Percentiles rank a stretch among this genome's conserved stretches.
These are phyloP conservation scores for Globisporangium polare DNA, from an alignment of 352 stramenopile genomes.

Conservation along the genomic window DNA sequence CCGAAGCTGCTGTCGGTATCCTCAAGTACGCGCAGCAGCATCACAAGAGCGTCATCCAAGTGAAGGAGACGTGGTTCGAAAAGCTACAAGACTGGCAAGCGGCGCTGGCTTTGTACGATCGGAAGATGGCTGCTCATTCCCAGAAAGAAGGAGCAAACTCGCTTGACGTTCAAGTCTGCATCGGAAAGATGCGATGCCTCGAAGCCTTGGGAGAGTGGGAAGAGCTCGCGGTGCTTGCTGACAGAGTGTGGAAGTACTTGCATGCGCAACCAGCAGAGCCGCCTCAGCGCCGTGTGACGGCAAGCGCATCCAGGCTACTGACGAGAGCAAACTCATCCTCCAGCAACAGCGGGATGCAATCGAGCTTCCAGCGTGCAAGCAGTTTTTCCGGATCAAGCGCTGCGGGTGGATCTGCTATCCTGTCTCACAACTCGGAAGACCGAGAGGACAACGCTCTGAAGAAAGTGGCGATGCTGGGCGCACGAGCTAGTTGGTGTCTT, in stretches of 20 bases:
- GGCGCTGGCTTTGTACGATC: slow-evolving; percentile 92
- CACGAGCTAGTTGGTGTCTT: slow-evolving; percentile 82
- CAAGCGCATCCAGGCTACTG: slow-evolving; percentile 9
- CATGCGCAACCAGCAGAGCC: slow-evolving; percentile 19
- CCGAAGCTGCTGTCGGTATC: slow-evolving; percentile 96
- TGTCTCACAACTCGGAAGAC: slow-evolving; percentile 27
- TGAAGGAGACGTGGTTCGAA: slow-evolving; percentile 96
- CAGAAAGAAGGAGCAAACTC: background rate
- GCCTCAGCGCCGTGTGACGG: slow-evolving; percentile 3
- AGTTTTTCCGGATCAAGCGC: slow-evolving; percentile 35
- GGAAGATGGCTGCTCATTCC: slow-evolving; percentile 51
- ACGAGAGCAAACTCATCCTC: slow-evolving; percentile 11
- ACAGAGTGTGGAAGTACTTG: slow-evolving; percentile 49
- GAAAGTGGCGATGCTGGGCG: slow-evolving; percentile 75
- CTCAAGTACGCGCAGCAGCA: slow-evolving; percentile 91
- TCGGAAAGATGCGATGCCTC: slow-evolving; percentile 97
- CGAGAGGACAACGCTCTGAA: slow-evolving; percentile 44
- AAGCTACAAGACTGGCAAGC: slow-evolving; percentile 98
- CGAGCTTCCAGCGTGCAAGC: slow-evolving; percentile 21
- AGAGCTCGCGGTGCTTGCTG: slow-evolving; percentile 87
- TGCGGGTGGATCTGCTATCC: background rate
- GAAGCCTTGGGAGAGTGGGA: slow-evolving; percentile 96
- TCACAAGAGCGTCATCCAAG: slow-evolving; percentile 79
- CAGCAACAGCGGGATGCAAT: slow-evolving; percentile 8
- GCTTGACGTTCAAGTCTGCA: slow-evolving; percentile 90